Conservation (phyloP, 768 basidiomycete genomes). For the Suillus ampliporus region DNA sequence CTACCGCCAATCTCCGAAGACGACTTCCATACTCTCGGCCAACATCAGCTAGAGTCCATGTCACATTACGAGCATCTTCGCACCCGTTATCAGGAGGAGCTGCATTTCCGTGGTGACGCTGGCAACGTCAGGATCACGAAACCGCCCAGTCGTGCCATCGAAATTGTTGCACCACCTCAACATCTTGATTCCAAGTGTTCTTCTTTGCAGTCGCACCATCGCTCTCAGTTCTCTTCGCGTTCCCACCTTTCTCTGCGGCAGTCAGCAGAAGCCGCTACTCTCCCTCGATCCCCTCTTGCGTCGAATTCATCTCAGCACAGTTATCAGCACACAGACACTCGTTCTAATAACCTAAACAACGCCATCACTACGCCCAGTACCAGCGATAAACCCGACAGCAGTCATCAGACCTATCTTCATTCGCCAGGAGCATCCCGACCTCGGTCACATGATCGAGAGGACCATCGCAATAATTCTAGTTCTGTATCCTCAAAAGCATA, state of each 20-base stretch:
- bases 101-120: neutral
- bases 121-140: constrained; percentile 20
- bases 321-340: constrained; percentile 25
- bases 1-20: constrained; percentile 41
- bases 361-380: constrained; percentile 25
- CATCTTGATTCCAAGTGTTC: constrained; percentile 13
- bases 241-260: constrained; percentile 8
- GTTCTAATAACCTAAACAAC: constrained; percentile 30
- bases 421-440: constrained; percentile 23
- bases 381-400: constrained; percentile 15
- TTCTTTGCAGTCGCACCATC: constrained; percentile 9
- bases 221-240: constrained; percentile 9
- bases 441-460: constrained; percentile 3
- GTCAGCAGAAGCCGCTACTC: constrained; percentile 9
- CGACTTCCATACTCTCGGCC: constrained; percentile 38
- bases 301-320: constrained; percentile 15
- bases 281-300: constrained; percentile 11
- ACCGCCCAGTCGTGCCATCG: constrained; percentile 36
- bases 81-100: constrained; percentile 6
- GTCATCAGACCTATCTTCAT: constrained; percentile 29
- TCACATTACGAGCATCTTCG: constrained; percentile 9
- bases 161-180: constrained; percentile 32
- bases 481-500: constrained; percentile 18
- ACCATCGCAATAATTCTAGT: constrained; percentile 16
- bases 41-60: constrained; percentile 14